These are phyloP conservation scores for Pyrus hybrid DNA, from an alignment of 331 rosid genomes.

Conservation along the genomic window DNA sequence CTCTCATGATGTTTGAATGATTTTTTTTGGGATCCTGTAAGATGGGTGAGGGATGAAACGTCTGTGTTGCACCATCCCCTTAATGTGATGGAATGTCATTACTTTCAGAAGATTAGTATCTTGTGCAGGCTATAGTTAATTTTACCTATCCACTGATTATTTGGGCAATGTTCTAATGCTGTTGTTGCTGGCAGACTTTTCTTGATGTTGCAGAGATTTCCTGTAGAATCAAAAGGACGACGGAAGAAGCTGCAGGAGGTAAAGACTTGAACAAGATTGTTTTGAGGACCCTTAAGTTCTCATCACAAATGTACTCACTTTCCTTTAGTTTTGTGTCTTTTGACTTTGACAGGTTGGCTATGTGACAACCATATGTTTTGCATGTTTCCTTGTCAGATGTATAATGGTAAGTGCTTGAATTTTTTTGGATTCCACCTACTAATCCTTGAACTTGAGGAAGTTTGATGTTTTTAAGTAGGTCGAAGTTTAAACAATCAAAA, in stretches of 20 bases:
- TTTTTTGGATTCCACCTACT: background rate
- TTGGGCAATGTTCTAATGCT: background rate
- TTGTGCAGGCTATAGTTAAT: background rate
- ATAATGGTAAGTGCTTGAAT: constrained; percentile 65
- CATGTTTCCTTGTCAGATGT: constrained; percentile 91
- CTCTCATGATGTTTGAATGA: background rate
- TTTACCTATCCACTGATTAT: background rate
- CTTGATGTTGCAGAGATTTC: constrained; percentile 96
- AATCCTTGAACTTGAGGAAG: background rate
- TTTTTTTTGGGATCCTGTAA: background rate
- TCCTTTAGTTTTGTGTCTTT: constrained; percentile 5
- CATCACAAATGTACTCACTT: background rate
- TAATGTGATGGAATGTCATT: background rate
- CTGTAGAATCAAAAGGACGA: constrained; percentile 95
- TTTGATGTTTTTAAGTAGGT: background rate
- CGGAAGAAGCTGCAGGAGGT: constrained; percentile 99
- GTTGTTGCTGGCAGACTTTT: constrained; percentile 62
- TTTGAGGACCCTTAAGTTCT: background rate
- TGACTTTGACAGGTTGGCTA: constrained; percentile 78
- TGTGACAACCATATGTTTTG: constrained; percentile 91
- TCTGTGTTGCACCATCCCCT: background rate
- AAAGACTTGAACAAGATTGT: constrained; percentile 4
- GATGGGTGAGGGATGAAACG: background rate
- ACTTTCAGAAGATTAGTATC: background rate
- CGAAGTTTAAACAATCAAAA: background rate